These are phyloP conservation scores for Cystoisospora suis DNA, from an alignment of 169 alveolate species.

Conservation along the genomic window DNA sequence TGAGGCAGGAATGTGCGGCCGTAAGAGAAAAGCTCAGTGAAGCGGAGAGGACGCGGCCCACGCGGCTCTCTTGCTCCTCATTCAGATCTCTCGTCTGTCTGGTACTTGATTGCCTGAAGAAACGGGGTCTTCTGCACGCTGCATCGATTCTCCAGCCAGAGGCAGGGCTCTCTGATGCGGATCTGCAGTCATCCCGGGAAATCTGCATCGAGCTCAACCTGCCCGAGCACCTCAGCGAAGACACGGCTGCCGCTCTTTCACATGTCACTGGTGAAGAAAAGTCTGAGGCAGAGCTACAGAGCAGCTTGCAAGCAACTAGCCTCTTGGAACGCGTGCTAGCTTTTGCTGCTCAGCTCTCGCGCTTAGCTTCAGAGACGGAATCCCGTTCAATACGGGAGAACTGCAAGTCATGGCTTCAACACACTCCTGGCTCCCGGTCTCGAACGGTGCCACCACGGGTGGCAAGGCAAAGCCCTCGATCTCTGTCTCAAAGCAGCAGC, in stretches of 20 bases:
- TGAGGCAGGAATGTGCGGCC: too few relatives aligned
- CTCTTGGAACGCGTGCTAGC: not conserved
- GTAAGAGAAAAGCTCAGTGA: not conserved
- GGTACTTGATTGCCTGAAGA: not conserved
- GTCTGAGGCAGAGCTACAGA: too few relatives aligned
- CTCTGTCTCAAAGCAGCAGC: too few relatives aligned
- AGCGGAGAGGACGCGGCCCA: not conserved
- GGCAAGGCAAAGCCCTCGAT: too few relatives aligned
- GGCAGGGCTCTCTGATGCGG: not conserved
- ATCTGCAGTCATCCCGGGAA: not conserved
- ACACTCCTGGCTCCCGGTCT: too few relatives aligned
- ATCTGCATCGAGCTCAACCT: not conserved
- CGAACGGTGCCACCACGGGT: too few relatives aligned
- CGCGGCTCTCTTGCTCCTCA: not conserved
- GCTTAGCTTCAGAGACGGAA: too few relatives aligned
- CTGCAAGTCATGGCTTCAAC: too few relatives aligned
- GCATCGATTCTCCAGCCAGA: not conserved
- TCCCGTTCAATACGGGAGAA: too few relatives aligned
- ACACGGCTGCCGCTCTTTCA: not conserved
- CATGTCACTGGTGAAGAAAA: not conserved
- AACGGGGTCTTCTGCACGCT: not conserved
- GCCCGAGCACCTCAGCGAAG: not conserved
- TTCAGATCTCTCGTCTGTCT: not conserved
- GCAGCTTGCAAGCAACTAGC: too few relatives aligned
- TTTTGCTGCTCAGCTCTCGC: not conserved